These are phyloP conservation scores for Eucalyptus polyanthemos DNA, from an alignment of 345 rosid species.

Conservation along the genomic window DNA sequence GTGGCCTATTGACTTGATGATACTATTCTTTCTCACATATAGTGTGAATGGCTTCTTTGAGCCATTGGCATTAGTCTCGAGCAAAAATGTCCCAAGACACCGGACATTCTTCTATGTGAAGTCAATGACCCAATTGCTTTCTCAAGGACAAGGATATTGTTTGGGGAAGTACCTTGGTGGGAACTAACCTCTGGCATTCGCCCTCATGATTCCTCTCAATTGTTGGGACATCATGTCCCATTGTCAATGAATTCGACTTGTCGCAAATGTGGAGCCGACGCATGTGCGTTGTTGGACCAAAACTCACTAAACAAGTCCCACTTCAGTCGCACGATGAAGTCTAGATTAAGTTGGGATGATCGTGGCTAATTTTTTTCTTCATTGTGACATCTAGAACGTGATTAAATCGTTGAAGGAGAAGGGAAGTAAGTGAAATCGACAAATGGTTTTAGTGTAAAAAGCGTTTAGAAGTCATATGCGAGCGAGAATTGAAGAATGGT, in stretches of 20 bases:
- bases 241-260: neutral
- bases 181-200: neutral
- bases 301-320: neutral
- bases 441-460: neutral
- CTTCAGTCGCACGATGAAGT: neutral
- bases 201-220: neutral
- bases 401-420: neutral
- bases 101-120: neutral
- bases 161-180: neutral
- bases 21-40: neutral
- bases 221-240: neutral
- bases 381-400: neutral
- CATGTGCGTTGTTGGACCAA: neutral
- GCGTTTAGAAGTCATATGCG: neutral
- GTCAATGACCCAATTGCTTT: neutral
- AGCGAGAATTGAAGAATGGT: neutral
- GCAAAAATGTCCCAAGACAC: neutral
- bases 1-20: neutral
- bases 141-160: neutral
- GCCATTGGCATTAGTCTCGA: neutral
- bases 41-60: neutral
- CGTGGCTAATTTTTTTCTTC: neutral
- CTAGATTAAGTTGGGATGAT: neutral
- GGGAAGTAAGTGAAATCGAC: neutral
- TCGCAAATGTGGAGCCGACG: neutral